phyloP scores from a whole-genome alignment of 169 alveolate genomes.

The Babesia caballi region DNA sequence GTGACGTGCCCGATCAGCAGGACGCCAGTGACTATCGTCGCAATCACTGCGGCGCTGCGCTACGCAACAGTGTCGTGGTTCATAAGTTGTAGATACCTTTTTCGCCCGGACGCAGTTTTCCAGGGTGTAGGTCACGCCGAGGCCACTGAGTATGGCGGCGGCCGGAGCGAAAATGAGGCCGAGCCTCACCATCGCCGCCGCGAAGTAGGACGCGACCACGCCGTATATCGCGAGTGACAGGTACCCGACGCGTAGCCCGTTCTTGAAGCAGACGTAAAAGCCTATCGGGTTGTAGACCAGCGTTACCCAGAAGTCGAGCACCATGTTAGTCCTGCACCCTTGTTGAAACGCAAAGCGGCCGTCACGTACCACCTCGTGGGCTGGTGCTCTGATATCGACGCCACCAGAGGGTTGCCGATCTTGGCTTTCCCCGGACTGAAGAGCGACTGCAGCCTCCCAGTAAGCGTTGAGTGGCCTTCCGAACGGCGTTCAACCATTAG shows the following conservation, averaged over 20 bases:
- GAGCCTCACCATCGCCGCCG: slow-evolving; percentile 96
- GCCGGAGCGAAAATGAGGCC: slow-evolving; percentile 88
- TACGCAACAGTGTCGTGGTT: not conserved
- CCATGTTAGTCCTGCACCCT: slow-evolving; percentile 45
- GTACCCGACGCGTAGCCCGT: slow-evolving; percentile 18
- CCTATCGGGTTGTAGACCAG: slow-evolving; percentile 64
- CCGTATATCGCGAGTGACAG: slow-evolving; percentile 49
- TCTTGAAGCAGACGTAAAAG: slow-evolving; percentile 46
- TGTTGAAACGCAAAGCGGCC: slow-evolving; percentile 73
- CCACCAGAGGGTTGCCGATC: slow-evolving; percentile 93
- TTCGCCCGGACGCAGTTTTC: slow-evolving; percentile 37
- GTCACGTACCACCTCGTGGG: slow-evolving; percentile 97
- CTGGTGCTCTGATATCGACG: slow-evolving; percentile 98
- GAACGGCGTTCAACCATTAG: slow-evolving; percentile 13
- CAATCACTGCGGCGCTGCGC: not conserved
- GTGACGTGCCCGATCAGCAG: slow-evolving; percentile 14
- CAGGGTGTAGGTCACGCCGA: slow-evolving; percentile 87
- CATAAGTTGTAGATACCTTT: not conserved
- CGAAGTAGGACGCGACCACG: slow-evolving; percentile 46
- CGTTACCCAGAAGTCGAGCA: slow-evolving; percentile 66
- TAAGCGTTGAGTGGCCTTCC: slow-evolving; percentile 87
- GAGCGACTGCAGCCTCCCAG: slow-evolving; percentile 93
- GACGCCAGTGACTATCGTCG: not conserved
- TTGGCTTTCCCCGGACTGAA: slow-evolving; percentile 97
- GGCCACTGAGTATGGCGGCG: slow-evolving; percentile 88